Conservation (phyloP, 2,329 filamentous ascomycete genomes). For the Colletotrichum sp. region DNA sequence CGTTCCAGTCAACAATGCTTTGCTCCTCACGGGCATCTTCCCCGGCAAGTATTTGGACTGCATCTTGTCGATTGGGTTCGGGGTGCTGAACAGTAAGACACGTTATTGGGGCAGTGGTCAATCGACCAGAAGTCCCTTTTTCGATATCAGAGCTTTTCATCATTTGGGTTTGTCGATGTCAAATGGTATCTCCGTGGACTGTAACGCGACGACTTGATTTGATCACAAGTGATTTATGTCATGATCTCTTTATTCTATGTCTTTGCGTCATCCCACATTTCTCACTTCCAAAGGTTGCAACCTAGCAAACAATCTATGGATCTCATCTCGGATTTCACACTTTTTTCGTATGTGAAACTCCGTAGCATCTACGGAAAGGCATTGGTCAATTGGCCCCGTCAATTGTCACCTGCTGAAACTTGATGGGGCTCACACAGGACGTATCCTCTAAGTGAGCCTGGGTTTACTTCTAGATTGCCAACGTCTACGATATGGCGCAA, state of each 20-base stretch:
- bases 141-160: not conserved
- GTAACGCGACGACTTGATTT: rapidly evolving
- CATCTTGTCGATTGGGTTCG: rapidly evolving
- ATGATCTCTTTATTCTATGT: not conserved
- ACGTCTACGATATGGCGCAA: rapidly evolving
- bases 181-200: rapidly evolving
- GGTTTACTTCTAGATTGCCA: not conserved
- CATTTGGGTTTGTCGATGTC: not conserved
- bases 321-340: not conserved
- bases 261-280: rapidly evolving
- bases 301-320: not conserved
- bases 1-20: conserved; percentile 62
- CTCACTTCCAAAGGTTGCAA: rapidly evolving
- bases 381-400: not conserved
- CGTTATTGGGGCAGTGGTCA: too few species aligned
- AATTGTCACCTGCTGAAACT: not conserved
- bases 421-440: not conserved
- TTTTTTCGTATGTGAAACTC: not conserved
- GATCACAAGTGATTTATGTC: rapidly evolving
- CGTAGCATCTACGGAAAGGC: not conserved
- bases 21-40: not conserved
- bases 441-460: not conserved
- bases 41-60: rapidly evolving
- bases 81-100: not conserved
- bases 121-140: not conserved